Conservation (phyloP, 495 filamentous ascomycete genomes). For the Neurospora hispaniola region DNA sequence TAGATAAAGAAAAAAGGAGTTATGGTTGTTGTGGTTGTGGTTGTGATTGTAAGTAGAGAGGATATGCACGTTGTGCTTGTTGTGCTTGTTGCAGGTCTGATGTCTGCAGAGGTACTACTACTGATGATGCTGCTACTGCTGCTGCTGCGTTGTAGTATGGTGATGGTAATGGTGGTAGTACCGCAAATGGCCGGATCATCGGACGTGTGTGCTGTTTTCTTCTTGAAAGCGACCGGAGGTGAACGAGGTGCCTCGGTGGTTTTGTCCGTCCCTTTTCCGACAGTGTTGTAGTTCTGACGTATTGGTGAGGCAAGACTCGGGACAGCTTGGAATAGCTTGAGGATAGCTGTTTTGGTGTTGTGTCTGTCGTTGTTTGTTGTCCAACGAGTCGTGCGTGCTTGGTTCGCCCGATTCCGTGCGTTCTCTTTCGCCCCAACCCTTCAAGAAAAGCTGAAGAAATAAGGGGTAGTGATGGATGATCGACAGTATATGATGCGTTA, state of each 20-base stretch:
- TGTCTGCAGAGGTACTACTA: slow-evolving; percentile 3
- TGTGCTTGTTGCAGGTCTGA: not conserved
- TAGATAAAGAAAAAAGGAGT: not conserved
- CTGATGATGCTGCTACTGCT: not conserved
- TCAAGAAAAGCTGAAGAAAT: not conserved
- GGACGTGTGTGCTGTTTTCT: slow-evolving; percentile 1
- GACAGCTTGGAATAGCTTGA: not conserved
- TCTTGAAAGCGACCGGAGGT: not conserved
- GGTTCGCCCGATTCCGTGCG: not conserved
- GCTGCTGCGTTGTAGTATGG: not conserved
- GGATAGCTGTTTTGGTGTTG: not conserved
- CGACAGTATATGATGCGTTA: not conserved
- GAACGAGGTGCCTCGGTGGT: not conserved
- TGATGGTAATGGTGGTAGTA: not conserved
- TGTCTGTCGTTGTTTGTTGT: not conserved
- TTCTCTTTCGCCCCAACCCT: not conserved
- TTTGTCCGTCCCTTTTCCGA: not conserved
- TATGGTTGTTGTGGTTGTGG: not conserved
- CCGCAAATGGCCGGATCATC: slow-evolving; percentile 10
- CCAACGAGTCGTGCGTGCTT: not conserved
- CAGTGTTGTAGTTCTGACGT: not conserved
- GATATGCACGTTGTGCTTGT: not conserved
- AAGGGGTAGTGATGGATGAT: not conserved
- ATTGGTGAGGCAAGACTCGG: not conserved
- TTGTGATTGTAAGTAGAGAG: not conserved